These are phyloP conservation scores for Volvox reticuliferus DNA, from an alignment of 139 green algal genomes.

Conservation along the genomic window DNA sequence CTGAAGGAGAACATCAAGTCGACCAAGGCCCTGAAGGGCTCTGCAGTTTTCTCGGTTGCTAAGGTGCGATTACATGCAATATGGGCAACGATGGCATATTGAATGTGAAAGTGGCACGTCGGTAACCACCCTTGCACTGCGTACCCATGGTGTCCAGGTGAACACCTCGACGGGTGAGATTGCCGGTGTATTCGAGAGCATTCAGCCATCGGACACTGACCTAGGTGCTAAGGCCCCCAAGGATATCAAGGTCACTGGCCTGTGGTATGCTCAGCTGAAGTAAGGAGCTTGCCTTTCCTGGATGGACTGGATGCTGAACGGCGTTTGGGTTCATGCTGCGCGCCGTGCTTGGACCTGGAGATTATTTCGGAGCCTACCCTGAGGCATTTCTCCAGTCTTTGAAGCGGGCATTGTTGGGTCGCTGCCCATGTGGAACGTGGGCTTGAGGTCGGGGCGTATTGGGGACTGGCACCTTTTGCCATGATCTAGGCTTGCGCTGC, in stretches of 20 bases:
- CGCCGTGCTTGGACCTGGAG: neutral
- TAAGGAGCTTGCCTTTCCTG: neutral
- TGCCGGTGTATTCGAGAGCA: constrained; percentile 97
- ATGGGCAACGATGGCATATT: too few species aligned
- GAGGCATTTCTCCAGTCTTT: too few species aligned
- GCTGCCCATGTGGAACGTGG: too few species aligned
- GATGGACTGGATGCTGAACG: neutral
- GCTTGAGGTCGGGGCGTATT: too few species aligned
- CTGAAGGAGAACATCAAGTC: constrained; percentile 98
- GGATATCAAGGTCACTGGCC: constrained; percentile 98
- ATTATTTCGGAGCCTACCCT: too few species aligned
- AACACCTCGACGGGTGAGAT: constrained; percentile 94
- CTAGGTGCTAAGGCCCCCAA: constrained; percentile 98
- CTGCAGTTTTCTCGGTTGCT: constrained; percentile 93
- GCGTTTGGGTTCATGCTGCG: neutral
- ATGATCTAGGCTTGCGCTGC: neutral
- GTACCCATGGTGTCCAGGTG: constrained; percentile 37
- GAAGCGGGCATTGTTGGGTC: neutral
- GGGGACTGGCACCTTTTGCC: too few species aligned
- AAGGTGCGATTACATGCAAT: constrained; percentile 78
- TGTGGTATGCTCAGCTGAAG: constrained; percentile 80
- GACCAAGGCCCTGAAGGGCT: constrained; percentile 84
- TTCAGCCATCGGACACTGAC: constrained; percentile 99
- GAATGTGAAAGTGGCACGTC: too few species aligned
- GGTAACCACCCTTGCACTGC: too few species aligned